Conservation (phyloP, 1,139 yeast species). For the Blastobotrys ciferrii region DNA sequence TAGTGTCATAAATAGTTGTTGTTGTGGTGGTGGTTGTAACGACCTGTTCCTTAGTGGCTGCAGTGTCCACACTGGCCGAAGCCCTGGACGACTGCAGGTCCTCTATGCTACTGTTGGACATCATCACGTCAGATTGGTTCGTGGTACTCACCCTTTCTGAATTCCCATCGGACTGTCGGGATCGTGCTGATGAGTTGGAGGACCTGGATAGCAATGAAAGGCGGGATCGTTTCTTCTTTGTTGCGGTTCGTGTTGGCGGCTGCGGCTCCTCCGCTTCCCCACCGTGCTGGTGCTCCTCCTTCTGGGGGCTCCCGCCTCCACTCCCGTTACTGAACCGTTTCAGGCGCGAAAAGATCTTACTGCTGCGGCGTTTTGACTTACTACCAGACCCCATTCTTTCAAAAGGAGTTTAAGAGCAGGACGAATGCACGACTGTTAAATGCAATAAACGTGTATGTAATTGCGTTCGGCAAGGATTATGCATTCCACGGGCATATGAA, state of each 20-base stretch:
- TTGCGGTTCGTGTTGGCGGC: constrained; percentile 1
- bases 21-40: neutral
- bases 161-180: neutral
- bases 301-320: neutral
- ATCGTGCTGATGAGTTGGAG: neutral
- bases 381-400: neutral
- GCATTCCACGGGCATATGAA: constrained; percentile 3
- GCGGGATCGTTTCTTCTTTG: constrained; percentile 1
- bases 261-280: neutral
- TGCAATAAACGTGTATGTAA: too few relatives aligned
- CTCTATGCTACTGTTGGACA: neutral
- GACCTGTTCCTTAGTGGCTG: neutral
- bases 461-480: too few relatives aligned
- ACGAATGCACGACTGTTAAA: neutral
- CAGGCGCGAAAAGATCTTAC: constrained; percentile 3
- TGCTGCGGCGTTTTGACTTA: constrained; percentile 1
- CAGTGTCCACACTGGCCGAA: neutral
- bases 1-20: neutral
- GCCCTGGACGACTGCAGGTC: neutral
- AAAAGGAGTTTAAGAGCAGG: neutral
- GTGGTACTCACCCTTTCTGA: neutral
- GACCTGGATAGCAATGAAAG: constrained; percentile 2
- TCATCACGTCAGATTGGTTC: neutral
- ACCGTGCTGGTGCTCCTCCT: constrained; percentile 1
- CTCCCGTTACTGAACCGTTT: neutral